Percentiles rank a stretch among this genome's conserved stretches.
These are phyloP conservation scores for Amylostereum areolatum DNA, from an alignment of 1,284 basidiomycete species.

Conservation along the genomic window DNA sequence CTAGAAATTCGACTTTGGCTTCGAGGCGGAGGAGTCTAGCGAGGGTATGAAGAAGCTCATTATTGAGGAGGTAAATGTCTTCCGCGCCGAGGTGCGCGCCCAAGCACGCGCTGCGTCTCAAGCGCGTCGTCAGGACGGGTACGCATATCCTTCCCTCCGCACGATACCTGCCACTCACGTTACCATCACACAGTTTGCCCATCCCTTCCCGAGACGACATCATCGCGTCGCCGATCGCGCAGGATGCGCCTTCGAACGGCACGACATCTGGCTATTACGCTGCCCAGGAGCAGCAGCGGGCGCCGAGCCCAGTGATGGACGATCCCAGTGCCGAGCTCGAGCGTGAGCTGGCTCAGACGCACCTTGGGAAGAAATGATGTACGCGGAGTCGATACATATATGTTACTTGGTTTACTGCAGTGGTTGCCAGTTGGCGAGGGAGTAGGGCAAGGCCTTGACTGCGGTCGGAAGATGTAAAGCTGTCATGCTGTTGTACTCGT, in stretches of 20 bases:
- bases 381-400: too few species aligned
- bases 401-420: too few species aligned
- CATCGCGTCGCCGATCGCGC: slow-evolving; percentile 65
- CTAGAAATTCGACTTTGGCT: slow-evolving; percentile 94
- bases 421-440: too few species aligned
- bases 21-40: slow-evolving; percentile 94
- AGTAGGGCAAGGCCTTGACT: too few species aligned
- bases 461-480: too few species aligned
- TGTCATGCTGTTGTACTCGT: too few species aligned
- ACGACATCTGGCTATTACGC: slow-evolving; percentile 56
- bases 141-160: slow-evolving; percentile 10
- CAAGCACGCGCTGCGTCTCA: slow-evolving; percentile 68
- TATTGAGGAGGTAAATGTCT: slow-evolving; percentile 87
- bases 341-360: slow-evolving; percentile 71
- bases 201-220: slow-evolving; percentile 78
- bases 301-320: slow-evolving; percentile 63
- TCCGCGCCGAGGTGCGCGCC: slow-evolving; percentile 79
- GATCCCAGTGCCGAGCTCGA: slow-evolving; percentile 86
- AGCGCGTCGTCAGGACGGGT: slow-evolving; percentile 72
- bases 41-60: slow-evolving; percentile 98
- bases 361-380: slow-evolving; percentile 23
- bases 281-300: slow-evolving; percentile 39
- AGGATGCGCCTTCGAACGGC: slow-evolving; percentile 59
- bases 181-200: slow-evolving; percentile 44
- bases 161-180: neutral